Base-by-base conservation (phyloP, 1,139 yeast genomes). In the Blastobotrys serpentis region DNA sequence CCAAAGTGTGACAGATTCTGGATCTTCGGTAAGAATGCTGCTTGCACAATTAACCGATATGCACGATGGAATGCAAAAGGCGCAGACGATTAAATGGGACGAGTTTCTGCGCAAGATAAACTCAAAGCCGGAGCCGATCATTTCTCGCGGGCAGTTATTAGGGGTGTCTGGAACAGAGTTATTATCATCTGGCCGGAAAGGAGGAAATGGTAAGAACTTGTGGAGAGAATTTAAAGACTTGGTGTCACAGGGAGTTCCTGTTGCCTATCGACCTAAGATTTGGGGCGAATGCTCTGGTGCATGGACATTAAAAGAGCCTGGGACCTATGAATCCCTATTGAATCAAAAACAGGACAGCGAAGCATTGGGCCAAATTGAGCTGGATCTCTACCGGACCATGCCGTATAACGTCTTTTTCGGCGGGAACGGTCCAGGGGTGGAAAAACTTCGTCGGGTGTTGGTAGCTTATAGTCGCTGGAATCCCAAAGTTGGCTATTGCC, bases 211-310 rank as follows among this genome's bases (percentile, higher is more conserved):
- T 19, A 58, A 52, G 25, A 51, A 63, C 21, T 56, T 65, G 2
- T 63, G 67, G 56, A 64, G 62, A 17, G 69, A 68, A 39, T 68
- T 78, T 25, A 64, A 62, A 1, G 65, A 61, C 11, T 65, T 79
- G 25, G 72, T 77, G 1, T 62, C 65, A 25, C 66, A 69, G 23
- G 75, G 85, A 0, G 72, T 80, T 0, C 81, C 84, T 0, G 65
- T 73, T 39, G 72, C 72, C 16, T 71, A 76, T 50, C 65, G 84
- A 7, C 68, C 77, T 23, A 65, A 68, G 41, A 66, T 79, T 16
- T 79, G 84, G 85, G 64, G 74, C 14, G 82, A 79, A 53, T 67
- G 81, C 25, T 72, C 78, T 1, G 83, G 83, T 0, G 79, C 82
- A 0, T 69, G 70, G 50, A 66, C 68, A 45, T 55, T 75, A 3